Evolutionary conservation across 2,329 filamentous ascomycete species (phyloP).

Genomic region (Zasmidium citrigriseum): DNA sequence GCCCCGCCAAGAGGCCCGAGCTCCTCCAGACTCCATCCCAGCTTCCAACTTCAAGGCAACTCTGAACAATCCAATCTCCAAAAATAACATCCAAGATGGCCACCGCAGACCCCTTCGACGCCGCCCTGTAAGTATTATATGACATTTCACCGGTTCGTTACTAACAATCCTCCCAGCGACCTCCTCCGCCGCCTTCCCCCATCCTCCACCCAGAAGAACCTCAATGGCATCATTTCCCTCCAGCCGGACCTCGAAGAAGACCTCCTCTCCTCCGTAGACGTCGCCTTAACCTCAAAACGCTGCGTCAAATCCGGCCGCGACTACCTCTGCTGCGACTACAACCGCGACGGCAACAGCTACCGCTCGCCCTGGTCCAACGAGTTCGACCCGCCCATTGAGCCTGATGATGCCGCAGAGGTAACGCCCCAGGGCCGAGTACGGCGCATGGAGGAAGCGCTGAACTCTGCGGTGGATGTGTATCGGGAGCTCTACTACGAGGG

Average conservation of each 20-base stretch:
- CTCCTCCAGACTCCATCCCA: not conserved
- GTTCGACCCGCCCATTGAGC: slow-evolving; percentile 86
- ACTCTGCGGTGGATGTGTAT: slow-evolving; percentile 96
- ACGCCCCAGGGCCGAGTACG: slow-evolving; percentile 87
- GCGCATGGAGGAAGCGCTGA: slow-evolving; percentile 90
- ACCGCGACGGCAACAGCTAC: slow-evolving; percentile 97
- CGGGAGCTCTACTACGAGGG: slow-evolving; percentile 96
- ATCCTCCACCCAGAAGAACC: slow-evolving; percentile 84
- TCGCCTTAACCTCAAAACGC: slow-evolving; percentile 82
- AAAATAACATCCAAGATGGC: slow-evolving; percentile 12
- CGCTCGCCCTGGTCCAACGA: slow-evolving; percentile 99
- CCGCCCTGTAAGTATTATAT: slow-evolving; percentile 65
- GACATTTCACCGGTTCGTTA: slow-evolving; percentile 2
- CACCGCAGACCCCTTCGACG: slow-evolving; percentile 68
- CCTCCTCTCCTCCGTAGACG: slow-evolving; percentile 95
- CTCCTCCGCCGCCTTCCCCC: slow-evolving; percentile 97
- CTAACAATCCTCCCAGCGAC: slow-evolving; percentile 62
- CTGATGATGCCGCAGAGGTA: slow-evolving; percentile 72
- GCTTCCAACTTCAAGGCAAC: not conserved
- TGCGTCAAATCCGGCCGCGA: slow-evolving; percentile 89
- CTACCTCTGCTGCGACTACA: slow-evolving; percentile 99
- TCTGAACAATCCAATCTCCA: not conserved
- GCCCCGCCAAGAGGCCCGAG: not conserved
- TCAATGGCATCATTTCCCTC: slow-evolving; percentile 83
- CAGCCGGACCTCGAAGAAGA: slow-evolving; percentile 94